Base-by-base conservation (phyloP, 2,329 filamentous ascomycete genomes). In the Trichoderma arundinaceum region DNA sequence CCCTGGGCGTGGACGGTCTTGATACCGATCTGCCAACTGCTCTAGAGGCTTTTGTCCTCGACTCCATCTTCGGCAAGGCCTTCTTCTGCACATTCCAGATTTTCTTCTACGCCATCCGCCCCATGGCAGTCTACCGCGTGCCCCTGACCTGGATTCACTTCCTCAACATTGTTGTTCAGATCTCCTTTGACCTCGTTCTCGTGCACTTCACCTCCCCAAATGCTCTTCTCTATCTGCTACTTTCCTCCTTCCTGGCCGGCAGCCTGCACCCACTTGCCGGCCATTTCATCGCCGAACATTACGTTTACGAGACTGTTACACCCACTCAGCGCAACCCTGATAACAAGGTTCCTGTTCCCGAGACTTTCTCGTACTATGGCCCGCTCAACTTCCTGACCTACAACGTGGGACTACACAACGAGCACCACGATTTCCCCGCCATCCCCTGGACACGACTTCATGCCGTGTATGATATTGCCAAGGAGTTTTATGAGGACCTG, bases 51-150 rank as follows among this genome's bases (percentile, higher is more conserved):
- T 80, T 96, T 75, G 90, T 99, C 77, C 89, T 99, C 73, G 92
- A 99, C 82, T 97, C 93, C 7, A 89, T 99, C 72, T 87, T 94
- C 17, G 95, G 95, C 77, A 99, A 99, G 81, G 90, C 95, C 71
- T 99, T 99, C 83, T 99, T 99, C 86, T 94, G 91, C 82, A 99
- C 95, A 71, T 99, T 97, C 82, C 95, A 99, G 80, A 97, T 99
- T 78, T 86, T 99, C 76, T 99, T 99, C 86, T 99, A 99, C 82
- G 95, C 95, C 73, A 80, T 99, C 58, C 92, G 95, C 15, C 95
- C 95, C 68, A 97, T 98, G 90, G 89, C 94, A 80, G 86, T 99
- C 72, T 97, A 97, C 85, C 87, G 88, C 72, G 85, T 98, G 5
- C 92, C 94, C 43, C 87, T 98, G 77, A 97, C 94, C 60, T 85